Evolutionary conservation across 768 basidiomycete genomes (phyloP), one percentile per base, ranked within the genome.

Genomic region (Dioszegia hungarica): DNA sequence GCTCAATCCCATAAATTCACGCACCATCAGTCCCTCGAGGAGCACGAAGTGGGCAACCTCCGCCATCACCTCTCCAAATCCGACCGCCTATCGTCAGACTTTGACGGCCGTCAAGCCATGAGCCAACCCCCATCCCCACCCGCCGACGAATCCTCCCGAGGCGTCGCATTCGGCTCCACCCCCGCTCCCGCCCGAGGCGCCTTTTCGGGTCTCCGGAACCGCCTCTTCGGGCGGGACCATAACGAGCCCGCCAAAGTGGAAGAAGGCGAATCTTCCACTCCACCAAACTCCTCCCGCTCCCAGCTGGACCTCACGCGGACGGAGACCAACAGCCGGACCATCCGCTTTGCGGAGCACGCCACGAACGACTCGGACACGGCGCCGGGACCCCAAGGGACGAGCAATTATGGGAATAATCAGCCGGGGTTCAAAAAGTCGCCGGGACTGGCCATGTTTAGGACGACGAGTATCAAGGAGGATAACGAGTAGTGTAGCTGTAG

Each of bases 331-430:
- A 63, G 50, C 33, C 44, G 56, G 4, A 61, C 66, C 3, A 65
- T 75, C 12, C 60, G 74, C 12, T 75, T 75, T 40, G 74, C 72
- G 5, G 53, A 57, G 27, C 68, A 67, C 34, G 56, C 60, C 1
- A 57, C 60, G 4, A 39, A 53, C 34, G 68, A 66, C 2, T 63
- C 61, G 2, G 72, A 73, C n/a, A 72, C 72, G 9, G 72, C 67
- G 2, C 74, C 72, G 4, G 59, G 64, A 2, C 49, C 49, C 11
- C 20, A 27, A 36, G 49, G 47, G n/a, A 20, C 55, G n/a, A 55
- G 49, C 29, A 66, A 65, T 52, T 71, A 71, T 41, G 69, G 69
- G 4, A 59, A 54, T 15, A 49, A 37, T 9, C 50, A 44, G 25
- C 69, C 69, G 38, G 66, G 66, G 2, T 71, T 71, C 48, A 71